These are phyloP conservation scores for Spatholobus suberectus DNA, from an alignment of 306 rosid species.

Conservation along the genomic window DNA sequence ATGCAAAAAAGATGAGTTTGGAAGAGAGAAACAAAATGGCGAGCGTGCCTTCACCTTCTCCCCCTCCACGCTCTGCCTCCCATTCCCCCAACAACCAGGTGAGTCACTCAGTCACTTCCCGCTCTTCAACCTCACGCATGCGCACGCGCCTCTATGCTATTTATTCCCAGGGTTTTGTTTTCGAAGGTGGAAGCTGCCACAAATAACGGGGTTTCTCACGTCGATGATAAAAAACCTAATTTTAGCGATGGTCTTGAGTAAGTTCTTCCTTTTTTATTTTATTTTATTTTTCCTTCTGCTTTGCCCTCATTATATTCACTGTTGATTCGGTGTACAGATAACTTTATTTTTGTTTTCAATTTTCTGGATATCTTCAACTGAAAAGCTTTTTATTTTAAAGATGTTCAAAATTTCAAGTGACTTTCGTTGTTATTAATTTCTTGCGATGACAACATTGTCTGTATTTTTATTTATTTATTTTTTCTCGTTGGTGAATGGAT, in stretches of 20 bases:
- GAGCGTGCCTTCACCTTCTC: constrained; percentile 54
- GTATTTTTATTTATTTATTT: neutral
- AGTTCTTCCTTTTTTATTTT: neutral
- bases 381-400: neutral
- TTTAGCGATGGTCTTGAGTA: constrained; percentile 56
- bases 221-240: constrained; percentile 58
- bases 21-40: constrained; percentile 33
- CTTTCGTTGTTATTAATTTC: neutral
- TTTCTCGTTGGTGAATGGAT: neutral
- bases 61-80: constrained; percentile 44
- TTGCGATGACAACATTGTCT: neutral
- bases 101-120: neutral
- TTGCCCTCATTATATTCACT: neutral
- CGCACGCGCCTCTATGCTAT: constrained; percentile 15
- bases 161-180: constrained; percentile 39
- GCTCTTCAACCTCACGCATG: constrained; percentile 26
- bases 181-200: constrained; percentile 54
- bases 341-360: neutral
- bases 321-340: neutral
- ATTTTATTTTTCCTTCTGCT: neutral
- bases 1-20: neutral
- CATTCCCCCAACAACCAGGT: constrained; percentile 54
- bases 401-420: neutral
- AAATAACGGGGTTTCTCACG: constrained; percentile 47
- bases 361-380: constrained; percentile 17